phyloP scores from a whole-genome alignment of 1,284 basidiomycete genomes.

The Caloboletus firmus region DNA sequence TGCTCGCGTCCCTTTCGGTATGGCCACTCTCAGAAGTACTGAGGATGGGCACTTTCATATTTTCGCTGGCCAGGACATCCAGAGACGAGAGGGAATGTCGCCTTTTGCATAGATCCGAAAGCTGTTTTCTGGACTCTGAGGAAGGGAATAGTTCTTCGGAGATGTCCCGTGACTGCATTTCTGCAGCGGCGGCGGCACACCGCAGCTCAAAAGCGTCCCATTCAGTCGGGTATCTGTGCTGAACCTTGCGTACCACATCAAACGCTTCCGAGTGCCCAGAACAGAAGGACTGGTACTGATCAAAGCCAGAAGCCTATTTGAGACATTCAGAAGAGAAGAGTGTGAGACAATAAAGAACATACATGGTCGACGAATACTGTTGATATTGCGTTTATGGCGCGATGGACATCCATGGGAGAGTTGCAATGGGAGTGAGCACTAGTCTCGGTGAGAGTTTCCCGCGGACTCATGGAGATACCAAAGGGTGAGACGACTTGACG shows the following conservation, averaged over 20 bases:
- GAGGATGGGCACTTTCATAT: constrained; percentile 27
- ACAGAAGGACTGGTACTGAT: constrained; percentile 81
- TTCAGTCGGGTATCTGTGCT: constrained; percentile 60
- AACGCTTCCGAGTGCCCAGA: constrained; percentile 80
- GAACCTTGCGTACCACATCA: constrained; percentile 65
- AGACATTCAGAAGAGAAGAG: constrained; percentile 6
- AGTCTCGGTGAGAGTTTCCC: constrained; percentile 16
- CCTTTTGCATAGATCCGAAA: constrained; percentile 31
- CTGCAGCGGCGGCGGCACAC: constrained; percentile 56
- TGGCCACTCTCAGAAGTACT: constrained; percentile 33
- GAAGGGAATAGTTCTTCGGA: background rate
- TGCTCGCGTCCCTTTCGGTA: constrained; percentile 10
- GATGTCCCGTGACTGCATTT: constrained; percentile 32
- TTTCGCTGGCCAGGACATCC: constrained; percentile 27
- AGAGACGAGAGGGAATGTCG: constrained; percentile 37
- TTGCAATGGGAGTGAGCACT: background rate
- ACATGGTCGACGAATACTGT: constrained; percentile 69
- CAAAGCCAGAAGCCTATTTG: constrained; percentile 69
- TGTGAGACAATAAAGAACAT: constrained; percentile 23
- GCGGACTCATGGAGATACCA: constrained; percentile 44
- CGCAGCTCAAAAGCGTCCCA: constrained; percentile 83
- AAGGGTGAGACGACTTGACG: constrained; percentile 54
- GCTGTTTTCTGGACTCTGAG: constrained; percentile 17
- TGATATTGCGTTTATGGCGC: constrained; percentile 57
- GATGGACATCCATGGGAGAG: constrained; percentile 27